Conservation (phyloP, 257 asterid genomes). For the Euphrasia confusa region DNA sequence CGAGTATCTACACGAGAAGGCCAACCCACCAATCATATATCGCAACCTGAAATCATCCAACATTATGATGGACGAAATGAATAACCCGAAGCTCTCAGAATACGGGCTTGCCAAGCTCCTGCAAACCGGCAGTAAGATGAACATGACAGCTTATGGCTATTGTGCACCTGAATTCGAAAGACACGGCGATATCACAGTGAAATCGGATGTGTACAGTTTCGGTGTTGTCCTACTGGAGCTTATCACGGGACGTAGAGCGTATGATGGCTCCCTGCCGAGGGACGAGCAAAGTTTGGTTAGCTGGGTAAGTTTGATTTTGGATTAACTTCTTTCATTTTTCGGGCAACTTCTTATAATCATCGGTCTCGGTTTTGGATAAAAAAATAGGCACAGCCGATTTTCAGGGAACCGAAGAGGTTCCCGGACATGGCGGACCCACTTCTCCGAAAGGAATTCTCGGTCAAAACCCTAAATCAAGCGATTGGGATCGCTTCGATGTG, state of each 20-base stretch:
- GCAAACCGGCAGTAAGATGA: conserved; percentile 49
- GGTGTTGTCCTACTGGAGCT: conserved; percentile 78
- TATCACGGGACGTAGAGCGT: conserved; percentile 75
- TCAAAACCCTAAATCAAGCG: conserved; percentile 65
- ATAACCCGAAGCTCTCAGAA: conserved; percentile 60
- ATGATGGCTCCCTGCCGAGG: conserved; percentile 45
- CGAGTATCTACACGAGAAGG: conserved; percentile 73
- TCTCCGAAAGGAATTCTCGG: conserved; percentile 43
- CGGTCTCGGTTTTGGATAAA: not conserved
- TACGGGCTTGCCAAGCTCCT: conserved; percentile 78
- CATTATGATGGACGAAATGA: conserved; percentile 53
- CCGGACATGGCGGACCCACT: conserved; percentile 80
- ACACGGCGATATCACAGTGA: conserved; percentile 56
- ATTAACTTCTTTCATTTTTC: no score
- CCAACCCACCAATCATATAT: conserved; percentile 71
- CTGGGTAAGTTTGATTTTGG: conserved; percentile 53
- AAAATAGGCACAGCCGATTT: conserved; percentile 57
- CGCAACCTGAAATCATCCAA: conserved; percentile 68
- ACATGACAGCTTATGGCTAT: conserved; percentile 63
- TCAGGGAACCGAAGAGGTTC: conserved; percentile 61
- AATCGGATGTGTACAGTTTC: conserved; percentile 80
- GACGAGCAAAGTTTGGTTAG: conserved; percentile 63
- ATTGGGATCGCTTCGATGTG: conserved; percentile 91
- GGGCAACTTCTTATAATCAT: no score
- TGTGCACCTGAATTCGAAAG: conserved; percentile 80